phyloP scores from a whole-genome alignment of 108 stramenopile genomes.

The Epithemia pelagica region DNA sequence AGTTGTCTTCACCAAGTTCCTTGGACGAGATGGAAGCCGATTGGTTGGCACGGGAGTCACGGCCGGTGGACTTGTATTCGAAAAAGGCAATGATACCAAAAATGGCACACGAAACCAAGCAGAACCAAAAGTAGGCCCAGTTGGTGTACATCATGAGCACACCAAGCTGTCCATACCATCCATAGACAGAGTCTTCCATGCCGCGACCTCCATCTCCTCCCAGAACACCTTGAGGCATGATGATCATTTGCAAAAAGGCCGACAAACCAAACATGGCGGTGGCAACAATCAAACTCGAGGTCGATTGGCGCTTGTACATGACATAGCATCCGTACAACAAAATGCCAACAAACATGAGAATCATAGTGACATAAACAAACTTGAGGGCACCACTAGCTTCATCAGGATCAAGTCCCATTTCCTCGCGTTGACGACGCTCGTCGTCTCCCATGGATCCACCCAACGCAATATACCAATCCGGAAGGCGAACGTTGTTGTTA shows the following conservation, averaged over 20 bases:
- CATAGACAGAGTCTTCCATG: constrained; percentile 42
- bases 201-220: constrained; percentile 28
- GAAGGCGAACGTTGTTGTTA: constrained; percentile 18
- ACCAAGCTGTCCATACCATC: constrained; percentile 57
- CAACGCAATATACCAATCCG: constrained; percentile 38
- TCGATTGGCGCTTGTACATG: constrained; percentile 20
- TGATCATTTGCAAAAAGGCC: constrained; percentile 33
- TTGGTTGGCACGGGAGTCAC: neutral
- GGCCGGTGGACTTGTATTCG: neutral
- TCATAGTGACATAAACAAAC: constrained; percentile 31
- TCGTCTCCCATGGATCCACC: constrained; percentile 25
- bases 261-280: constrained; percentile 26
- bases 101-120: neutral
- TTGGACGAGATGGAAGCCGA: neutral
- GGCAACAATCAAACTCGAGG: constrained; percentile 18
- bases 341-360: constrained; percentile 37
- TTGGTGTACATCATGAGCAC: constrained; percentile 48
- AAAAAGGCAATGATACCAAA: neutral
- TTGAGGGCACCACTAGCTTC: constrained; percentile 21
- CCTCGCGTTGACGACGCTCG: constrained; percentile 20
- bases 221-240: constrained; percentile 31
- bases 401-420: constrained; percentile 15
- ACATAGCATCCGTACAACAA: constrained; percentile 22
- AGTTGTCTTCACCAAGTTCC: neutral
- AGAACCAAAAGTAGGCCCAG: constrained; percentile 34